Base-by-base conservation (phyloP, 2,329 filamentous ascomycete genomes). In the Xenoacremonium recifei region DNA sequence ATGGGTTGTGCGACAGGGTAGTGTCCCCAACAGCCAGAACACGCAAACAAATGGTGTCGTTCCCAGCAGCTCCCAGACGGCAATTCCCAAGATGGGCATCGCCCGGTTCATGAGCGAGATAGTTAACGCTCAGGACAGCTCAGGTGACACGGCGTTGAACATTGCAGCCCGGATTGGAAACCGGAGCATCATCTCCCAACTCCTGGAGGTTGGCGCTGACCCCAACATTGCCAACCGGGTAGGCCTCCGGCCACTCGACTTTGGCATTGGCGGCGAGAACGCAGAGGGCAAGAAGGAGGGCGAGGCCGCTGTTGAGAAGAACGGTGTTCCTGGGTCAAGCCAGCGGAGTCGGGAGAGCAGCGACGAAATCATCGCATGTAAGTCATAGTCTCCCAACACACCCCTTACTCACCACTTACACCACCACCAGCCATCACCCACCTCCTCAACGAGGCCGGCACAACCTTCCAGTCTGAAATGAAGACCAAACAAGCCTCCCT, bases 71-170 rank as follows among this genome's bases (percentile, higher is more conserved):
- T 71, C 71, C 10, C 70, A 71, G 29, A 57, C 57, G 5, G 38
- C 40, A 11, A 69, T 67, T 31, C 86, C 80, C 40, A 88, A 79
- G 49, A 95, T 97, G 67, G 89, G 87, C 18, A 77, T 99, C 39
- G 91, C 89, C 21, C 84, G 89, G 27, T 99, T 99, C 68, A 95
- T 99, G 80, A 89, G 87, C 36, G 91, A 97, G 61, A 95, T 99
- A 64, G 92, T 99, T 46, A 97, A 99, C 57, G 86, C 91, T 1
- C 87, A 92, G 57, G 93, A 99, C 65, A 90, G 91, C 57, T 87
- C 87, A 23, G 93, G 93, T 1, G 95, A 99, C 60, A 99, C 93
- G 0, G 93, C 93, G 0, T 73, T 99, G 16, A 96, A 96, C 54
- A 85, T 97, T 48, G 93, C 92, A 2, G 91, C 93, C 2, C 79